Evolutionary conservation across 2,329 filamentous ascomycete genomes (phyloP).

Genomic region (Penicillium sclerotigenum): DNA sequence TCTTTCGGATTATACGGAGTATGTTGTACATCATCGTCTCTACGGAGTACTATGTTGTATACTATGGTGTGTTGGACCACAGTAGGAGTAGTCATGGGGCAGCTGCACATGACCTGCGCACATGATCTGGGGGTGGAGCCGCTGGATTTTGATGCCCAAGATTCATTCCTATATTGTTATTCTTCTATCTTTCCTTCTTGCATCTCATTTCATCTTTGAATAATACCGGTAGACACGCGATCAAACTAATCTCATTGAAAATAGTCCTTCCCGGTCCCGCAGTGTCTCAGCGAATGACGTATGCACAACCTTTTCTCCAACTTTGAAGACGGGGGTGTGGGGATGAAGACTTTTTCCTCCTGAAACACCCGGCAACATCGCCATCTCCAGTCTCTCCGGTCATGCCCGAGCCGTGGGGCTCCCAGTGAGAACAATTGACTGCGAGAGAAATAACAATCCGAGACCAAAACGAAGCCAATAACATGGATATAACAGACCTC

Average conservation of each 20-base stretch:
- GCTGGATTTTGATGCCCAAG: background rate
- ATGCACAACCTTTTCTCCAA: background rate
- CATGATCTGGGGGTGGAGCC: conserved; percentile 17
- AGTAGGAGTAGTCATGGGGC: conserved; percentile 13
- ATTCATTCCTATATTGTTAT: background rate
- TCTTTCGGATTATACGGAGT: background rate
- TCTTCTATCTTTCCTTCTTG: background rate
- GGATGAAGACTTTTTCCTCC: conserved; percentile 14
- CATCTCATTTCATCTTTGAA: background rate
- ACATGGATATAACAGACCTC: background rate
- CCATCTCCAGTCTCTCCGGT: conserved; percentile 10
- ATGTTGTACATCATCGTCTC: background rate
- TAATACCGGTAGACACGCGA: background rate
- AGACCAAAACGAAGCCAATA: background rate
- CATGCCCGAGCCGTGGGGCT: conserved; percentile 19
- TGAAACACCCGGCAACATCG: conserved; percentile 22
- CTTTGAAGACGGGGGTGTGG: background rate
- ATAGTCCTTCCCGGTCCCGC: background rate
- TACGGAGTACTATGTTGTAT: no score
- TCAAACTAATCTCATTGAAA: background rate
- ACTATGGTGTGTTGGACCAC: background rate
- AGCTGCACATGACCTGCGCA: conserved; percentile 11
- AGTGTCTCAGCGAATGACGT: conserved; percentile 10
- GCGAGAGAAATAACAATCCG: conserved; percentile 1
- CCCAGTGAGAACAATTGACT: background rate